phyloP scores from a whole-genome alignment of 345 rosid species.

The Isatis tinctoria region DNA sequence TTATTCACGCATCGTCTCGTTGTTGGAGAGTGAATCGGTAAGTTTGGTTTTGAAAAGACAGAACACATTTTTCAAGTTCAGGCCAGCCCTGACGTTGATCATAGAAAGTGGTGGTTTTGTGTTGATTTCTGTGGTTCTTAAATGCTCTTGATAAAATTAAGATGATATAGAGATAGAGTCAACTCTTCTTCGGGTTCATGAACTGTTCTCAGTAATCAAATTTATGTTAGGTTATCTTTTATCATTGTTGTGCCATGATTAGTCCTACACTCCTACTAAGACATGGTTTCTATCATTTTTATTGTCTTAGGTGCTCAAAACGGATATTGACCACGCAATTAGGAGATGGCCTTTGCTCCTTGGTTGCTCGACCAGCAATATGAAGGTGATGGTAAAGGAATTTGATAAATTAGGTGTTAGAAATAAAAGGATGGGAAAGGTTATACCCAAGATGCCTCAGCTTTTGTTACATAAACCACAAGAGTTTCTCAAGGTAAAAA shows the following conservation, averaged over 20 bases:
- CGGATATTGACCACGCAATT: constrained; percentile 50
- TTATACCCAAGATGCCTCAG: constrained; percentile 78
- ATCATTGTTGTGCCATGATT: background rate
- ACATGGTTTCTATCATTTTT: background rate
- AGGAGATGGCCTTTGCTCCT: constrained; percentile 75
- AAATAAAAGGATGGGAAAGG: constrained; percentile 61
- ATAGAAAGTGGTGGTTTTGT: background rate
- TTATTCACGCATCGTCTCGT: constrained; percentile 42
- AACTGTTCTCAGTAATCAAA: background rate
- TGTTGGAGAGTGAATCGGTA: constrained; percentile 65
- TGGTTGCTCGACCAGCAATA: constrained; percentile 70
- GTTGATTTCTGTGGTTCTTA: background rate
- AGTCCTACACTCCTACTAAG: constrained; percentile 3
- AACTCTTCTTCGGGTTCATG: background rate
- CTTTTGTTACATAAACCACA: constrained; percentile 66
- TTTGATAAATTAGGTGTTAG: constrained; percentile 49
- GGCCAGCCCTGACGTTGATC: background rate
- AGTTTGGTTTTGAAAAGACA: background rate
- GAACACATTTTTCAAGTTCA: background rate
- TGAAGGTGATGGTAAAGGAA: constrained; percentile 54
- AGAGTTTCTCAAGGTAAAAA: constrained; percentile 58
- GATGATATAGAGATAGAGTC: background rate
- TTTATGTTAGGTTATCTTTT: background rate
- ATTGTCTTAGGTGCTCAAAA: constrained; percentile 51
- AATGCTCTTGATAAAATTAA: background rate